These are phyloP conservation scores for Russula lepida DNA, from an alignment of 768 basidiomycete species.

Conservation along the genomic window DNA sequence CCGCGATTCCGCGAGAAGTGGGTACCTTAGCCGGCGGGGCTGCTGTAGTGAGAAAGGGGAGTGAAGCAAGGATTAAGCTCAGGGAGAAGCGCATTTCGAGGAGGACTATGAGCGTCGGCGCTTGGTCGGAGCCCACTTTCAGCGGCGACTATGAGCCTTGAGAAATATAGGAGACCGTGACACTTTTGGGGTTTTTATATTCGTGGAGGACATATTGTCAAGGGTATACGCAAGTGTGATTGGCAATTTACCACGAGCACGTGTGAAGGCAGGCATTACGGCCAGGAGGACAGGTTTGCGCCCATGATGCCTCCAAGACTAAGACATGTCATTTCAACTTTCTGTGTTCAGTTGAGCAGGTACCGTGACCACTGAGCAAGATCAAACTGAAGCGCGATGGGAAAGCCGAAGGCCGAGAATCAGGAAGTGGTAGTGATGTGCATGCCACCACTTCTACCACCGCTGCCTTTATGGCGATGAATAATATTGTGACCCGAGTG, in stretches of 20 bases:
- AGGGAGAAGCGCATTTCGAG: constrained; percentile 1
- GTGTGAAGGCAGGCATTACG: no score
- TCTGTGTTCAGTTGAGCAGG: neutral
- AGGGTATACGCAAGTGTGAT: no score
- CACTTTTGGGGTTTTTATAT: neutral
- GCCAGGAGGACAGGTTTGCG: neutral
- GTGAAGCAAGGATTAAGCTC: neutral
- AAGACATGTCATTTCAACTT: neutral
- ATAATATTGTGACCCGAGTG: neutral
- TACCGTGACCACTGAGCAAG: no score
- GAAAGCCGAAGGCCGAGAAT: neutral
- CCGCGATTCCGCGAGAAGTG: neutral
- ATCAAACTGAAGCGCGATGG: no score
- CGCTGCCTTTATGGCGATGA: neutral
- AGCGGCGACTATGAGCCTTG: neutral
- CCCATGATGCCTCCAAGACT: no score
- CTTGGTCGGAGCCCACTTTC: neutral
- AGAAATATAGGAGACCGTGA: neutral
- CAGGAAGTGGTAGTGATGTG: neutral
- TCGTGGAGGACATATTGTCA: neutral
- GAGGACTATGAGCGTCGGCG: neutral
- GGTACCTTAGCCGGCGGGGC: neutral
- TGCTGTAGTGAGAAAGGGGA: constrained; percentile 4
- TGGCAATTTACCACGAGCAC: no score
- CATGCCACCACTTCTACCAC: neutral